Conservation (phyloP, 768 basidiomycete genomes). For the Trametes cubensis region DNA sequence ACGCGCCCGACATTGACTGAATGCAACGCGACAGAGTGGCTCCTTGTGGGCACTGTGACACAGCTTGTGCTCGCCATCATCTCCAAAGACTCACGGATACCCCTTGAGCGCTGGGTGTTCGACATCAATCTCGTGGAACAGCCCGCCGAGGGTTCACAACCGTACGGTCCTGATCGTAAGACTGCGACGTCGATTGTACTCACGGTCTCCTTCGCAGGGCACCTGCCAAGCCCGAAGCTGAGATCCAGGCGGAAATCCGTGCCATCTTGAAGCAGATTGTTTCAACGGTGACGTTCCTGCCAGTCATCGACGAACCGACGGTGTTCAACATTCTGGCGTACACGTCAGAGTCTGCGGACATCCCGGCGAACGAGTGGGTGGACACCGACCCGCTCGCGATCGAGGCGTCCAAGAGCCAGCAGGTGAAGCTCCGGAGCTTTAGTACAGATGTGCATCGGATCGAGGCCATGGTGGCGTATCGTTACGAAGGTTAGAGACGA, state of each 20-base stretch:
- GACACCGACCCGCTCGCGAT: conserved; percentile 93
- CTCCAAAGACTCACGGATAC: conserved; percentile 87
- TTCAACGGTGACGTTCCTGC: conserved; percentile 93
- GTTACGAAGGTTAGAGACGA: conserved; percentile 71
- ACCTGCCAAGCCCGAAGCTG: conserved; percentile 73
- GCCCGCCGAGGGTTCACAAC: conserved; percentile 46
- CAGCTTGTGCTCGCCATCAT: conserved; percentile 96
- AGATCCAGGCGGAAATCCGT: conserved; percentile 96
- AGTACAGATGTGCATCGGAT: conserved; percentile 98
- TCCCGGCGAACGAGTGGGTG: conserved; percentile 93
- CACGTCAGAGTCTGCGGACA: conserved; percentile 87
- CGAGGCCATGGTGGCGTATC: conserved; percentile 97
- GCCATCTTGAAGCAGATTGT: conserved; percentile 99
- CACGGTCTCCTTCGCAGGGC: conserved; percentile 39
- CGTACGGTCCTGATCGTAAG: conserved; percentile 43
- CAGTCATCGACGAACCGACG: conserved; percentile 90
- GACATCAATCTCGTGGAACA: conserved; percentile 86
- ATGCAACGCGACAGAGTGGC: conserved; percentile 69
- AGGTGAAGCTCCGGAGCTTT: conserved; percentile 93
- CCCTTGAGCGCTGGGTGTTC: conserved; percentile 98
- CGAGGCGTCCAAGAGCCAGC: conserved; percentile 90
- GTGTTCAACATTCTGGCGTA: conserved; percentile 99
- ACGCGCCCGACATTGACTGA: conserved; percentile 14
- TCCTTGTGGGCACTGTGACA: conserved; percentile 88
- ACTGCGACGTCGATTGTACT: conserved; percentile 2